Conservation (phyloP, 306 rosid genomes). For the Malus domestica region DNA sequence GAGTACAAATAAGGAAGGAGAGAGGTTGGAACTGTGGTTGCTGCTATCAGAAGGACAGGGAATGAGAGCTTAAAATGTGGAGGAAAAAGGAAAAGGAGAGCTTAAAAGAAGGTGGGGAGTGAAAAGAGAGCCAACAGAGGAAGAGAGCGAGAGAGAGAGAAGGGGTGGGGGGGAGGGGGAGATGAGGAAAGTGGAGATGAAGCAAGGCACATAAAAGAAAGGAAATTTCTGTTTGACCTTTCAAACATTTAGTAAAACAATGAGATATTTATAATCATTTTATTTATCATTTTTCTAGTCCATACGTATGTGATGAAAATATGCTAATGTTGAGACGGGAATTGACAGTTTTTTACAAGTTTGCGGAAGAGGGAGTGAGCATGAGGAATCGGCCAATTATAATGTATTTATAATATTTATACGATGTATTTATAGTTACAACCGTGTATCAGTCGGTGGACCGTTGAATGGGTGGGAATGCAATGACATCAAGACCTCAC, state of each 20-base stretch:
- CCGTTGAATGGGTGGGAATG: too few species aligned
- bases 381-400: too few species aligned
- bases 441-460: too few species aligned
- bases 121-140: slow-evolving; percentile 5
- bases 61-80: slow-evolving; percentile 18
- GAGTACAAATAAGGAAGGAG: slow-evolving; percentile 8
- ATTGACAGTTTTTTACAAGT: too few species aligned
- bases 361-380: rapidly evolving
- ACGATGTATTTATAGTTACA: too few species aligned
- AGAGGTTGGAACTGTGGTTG: not conserved
- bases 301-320: not conserved
- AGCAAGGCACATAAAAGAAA: slow-evolving; percentile 24
- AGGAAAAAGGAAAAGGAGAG: not conserved
- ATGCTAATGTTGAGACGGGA: too few species aligned
- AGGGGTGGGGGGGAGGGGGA: too few species aligned
- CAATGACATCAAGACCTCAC: too few species aligned
- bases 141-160: not conserved
- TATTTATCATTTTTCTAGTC: not conserved
- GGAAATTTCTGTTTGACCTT: slow-evolving; percentile 38
- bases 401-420: too few species aligned
- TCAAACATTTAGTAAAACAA: not conserved
- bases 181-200: slow-evolving; percentile 14
- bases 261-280: not conserved
- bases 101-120: slow-evolving; percentile 4
- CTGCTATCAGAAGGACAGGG: slow-evolving; percentile 5